Percentiles rank a stretch among this genome's conserved stretches.
Evolutionary conservation across 164 flowering plant genomes (phyloP).

Genomic region (Tetrastigma voinierianum): DNA sequence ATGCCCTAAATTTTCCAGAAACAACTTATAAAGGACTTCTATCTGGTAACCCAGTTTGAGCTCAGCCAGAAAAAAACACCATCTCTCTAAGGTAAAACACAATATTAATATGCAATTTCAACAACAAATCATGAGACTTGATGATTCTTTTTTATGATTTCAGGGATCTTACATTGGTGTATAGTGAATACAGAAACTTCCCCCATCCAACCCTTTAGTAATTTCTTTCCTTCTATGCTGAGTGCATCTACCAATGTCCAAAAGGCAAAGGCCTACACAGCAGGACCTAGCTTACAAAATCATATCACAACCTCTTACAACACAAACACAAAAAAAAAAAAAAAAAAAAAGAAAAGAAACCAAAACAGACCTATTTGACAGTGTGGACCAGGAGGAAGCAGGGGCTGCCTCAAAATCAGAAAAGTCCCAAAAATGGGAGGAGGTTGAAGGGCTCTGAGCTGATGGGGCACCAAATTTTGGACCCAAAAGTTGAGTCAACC

Average conservation of each 20-base stretch:
- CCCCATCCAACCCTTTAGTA: conserved; percentile 50
- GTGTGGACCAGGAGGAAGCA: conserved; percentile 89
- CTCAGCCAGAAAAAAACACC: no score
- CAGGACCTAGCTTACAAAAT: conserved; percentile 50
- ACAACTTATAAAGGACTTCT: no score
- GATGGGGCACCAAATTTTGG: conserved; percentile 37
- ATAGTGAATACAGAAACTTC: conserved; percentile 67
- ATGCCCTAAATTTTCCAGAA: no score
- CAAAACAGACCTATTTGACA: conserved; percentile 76
- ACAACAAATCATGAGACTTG: neutral
- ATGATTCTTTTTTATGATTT: neutral
- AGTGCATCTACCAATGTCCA: conserved; percentile 90
- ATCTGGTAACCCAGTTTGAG: no score
- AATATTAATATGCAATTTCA: neutral
- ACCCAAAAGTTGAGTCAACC: conserved; percentile 49
- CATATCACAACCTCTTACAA: neutral
- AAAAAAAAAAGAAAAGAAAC: neutral
- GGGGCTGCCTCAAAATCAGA: conserved; percentile 97
- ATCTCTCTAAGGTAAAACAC: no score
- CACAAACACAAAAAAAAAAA: neutral
- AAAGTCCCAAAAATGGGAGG: conserved; percentile 68
- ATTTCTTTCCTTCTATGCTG: conserved; percentile 73
- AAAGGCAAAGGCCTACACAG: conserved; percentile 79
- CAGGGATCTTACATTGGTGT: conserved; percentile 65
- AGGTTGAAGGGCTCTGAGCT: conserved; percentile 43